A percentile compares a stretch with the other conserved stretches of the same genome.
These are phyloP conservation scores for Pseudopyrenochaeta lycopersici DNA, from an alignment of 2,329 filamentous ascomycete genomes.

Conservation along the genomic window DNA sequence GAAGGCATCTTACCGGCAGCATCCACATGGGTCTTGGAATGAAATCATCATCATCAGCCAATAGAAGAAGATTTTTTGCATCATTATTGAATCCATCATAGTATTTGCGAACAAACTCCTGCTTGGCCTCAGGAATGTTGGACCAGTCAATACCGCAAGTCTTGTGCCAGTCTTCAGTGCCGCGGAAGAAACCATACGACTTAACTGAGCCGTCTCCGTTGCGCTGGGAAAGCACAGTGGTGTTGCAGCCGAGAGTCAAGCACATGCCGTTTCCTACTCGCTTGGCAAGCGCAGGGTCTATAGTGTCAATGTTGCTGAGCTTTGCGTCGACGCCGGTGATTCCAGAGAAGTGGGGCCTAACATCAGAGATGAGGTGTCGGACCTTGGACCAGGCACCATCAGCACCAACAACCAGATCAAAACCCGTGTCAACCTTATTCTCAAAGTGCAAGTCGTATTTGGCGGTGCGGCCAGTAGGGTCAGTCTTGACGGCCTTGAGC, in stretches of 20 bases:
- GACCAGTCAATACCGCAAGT: constrained; percentile 54
- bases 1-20: constrained; percentile 31
- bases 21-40: constrained; percentile 44
- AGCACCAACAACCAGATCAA: constrained; percentile 56
- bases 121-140: constrained; percentile 41
- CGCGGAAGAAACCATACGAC: constrained; percentile 45
- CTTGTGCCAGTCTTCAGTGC: constrained; percentile 45
- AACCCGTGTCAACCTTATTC: constrained; percentile 41
- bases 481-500: constrained; percentile 11
- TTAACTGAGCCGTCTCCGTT: constrained; percentile 60
- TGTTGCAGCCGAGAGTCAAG: constrained; percentile 28
- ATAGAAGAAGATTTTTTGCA: constrained; percentile 23
- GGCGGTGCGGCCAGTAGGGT: constrained; percentile 4
- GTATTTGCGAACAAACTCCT: constrained; percentile 2
- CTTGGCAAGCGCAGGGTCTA: constrained; percentile 53
- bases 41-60: constrained; percentile 24
- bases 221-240: constrained; percentile 47
- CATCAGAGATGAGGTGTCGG: constrained; percentile 21
- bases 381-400: constrained; percentile 55
- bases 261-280: constrained; percentile 56
- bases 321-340: constrained; percentile 55
- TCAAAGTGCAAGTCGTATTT: constrained; percentile 29
- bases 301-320: constrained; percentile 53
- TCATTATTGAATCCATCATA: constrained; percentile 25
- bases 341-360: constrained; percentile 55